Evolutionary conservation across 371 early-diverging fungal species (phyloP).

Genomic region (Nosema muscidifuracis): DNA sequence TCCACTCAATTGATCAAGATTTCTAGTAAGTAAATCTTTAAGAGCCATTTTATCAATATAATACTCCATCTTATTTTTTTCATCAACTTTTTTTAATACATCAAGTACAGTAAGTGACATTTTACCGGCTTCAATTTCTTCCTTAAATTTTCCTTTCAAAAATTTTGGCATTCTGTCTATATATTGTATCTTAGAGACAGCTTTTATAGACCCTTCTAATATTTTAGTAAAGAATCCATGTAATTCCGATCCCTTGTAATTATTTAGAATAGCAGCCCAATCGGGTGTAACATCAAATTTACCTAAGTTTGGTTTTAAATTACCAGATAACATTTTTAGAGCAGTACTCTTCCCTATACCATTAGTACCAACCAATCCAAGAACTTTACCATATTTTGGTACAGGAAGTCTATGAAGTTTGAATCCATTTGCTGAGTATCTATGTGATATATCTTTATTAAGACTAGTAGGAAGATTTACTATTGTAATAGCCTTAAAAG

Average conservation of each 20-base stretch:
- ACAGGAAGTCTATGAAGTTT: conserved; percentile 95
- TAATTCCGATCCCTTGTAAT: conserved; percentile 94
- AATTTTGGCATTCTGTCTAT: conserved; percentile 85
- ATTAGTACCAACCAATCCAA: conserved; percentile 97
- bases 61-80: conserved; percentile 68
- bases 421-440: conserved; percentile 94
- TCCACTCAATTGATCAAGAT: conserved; percentile 84
- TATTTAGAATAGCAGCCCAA: conserved; percentile 86
- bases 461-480: conserved; percentile 96
- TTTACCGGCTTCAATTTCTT: conserved; percentile 1
- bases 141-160: conserved; percentile 63
- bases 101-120: conserved; percentile 66
- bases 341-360: conserved; percentile 95
- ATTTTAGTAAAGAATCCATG: conserved; percentile 97
- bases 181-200: conserved; percentile 91
- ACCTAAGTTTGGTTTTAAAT: conserved; percentile 95
- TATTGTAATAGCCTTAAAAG: conserved; percentile 92
- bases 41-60: conserved; percentile 66
- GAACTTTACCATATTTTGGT: conserved; percentile 89
- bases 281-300: conserved; percentile 71
- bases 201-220: conserved; percentile 66
- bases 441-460: conserved; percentile 85
- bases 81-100: conserved; percentile 70
- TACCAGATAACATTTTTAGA: conserved; percentile 86
- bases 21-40: conserved; percentile 74